Conservation (phyloP, 345 rosid genomes). For the Arabis alpina region DNA sequence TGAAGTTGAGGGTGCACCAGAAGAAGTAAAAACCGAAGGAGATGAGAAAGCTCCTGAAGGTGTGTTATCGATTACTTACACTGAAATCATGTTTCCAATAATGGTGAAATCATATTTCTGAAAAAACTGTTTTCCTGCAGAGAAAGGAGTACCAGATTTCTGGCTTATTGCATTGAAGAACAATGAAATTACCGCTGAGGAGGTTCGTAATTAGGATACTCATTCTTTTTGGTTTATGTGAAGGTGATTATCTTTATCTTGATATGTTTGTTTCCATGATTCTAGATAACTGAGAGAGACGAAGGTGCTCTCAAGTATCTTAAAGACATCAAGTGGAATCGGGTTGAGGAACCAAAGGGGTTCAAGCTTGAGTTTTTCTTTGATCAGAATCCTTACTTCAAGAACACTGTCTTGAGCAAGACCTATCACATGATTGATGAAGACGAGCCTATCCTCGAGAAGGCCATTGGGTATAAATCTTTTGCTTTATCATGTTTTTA, state of each 20-base stretch:
- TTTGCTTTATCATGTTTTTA: background rate
- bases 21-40: conserved; percentile 55
- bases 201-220: conserved; percentile 52
- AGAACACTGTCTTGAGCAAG: conserved; percentile 82
- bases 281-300: conserved; percentile 85
- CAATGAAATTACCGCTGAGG: conserved; percentile 86
- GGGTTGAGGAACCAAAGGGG: conserved; percentile 88
- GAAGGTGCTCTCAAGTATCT: conserved; percentile 90
- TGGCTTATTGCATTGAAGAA: conserved; percentile 96
- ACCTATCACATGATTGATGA: conserved; percentile 98
- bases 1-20: conserved; percentile 65
- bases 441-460: conserved; percentile 93
- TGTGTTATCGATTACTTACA: conserved; percentile 26
- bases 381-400: conserved; percentile 85
- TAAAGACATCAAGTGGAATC: conserved; percentile 85
- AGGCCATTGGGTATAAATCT: conserved; percentile 80
- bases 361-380: conserved; percentile 96
- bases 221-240: background rate
- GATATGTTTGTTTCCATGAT: background rate
- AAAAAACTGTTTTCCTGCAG: conserved; percentile 48
- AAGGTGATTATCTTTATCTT: background rate
- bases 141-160: conserved; percentile 94
- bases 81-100: background rate
- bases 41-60: conserved; percentile 70
- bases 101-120: conserved; percentile 14